Evolutionary conservation across 225 moss, liverwort and hornwort genomes (phyloP).

Genomic region (Takakia lepidozioides): DNA sequence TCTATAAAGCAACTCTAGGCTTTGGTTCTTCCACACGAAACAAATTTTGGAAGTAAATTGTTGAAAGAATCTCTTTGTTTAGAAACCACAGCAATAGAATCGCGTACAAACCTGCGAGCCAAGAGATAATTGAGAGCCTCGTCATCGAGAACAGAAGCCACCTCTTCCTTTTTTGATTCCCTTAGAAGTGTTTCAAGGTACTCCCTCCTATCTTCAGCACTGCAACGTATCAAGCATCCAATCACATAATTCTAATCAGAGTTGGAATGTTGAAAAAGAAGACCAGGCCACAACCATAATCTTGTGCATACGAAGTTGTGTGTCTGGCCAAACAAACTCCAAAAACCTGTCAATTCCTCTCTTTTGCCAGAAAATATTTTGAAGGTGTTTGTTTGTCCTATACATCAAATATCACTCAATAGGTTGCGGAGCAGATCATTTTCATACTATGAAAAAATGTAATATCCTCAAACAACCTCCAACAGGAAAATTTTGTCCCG

Average conservation of each 20-base stretch:
- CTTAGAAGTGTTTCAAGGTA: slow-evolving; percentile 93
- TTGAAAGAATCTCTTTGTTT: not conserved
- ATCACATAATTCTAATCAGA: not conserved
- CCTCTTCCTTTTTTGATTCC: slow-evolving; percentile 95
- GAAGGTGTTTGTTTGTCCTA: too few relatives aligned
- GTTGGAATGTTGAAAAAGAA: not conserved
- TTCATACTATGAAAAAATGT: too few relatives aligned
- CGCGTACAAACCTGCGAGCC: slow-evolving; percentile 70
- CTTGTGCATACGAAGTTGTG: too few relatives aligned
- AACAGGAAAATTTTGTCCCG: too few relatives aligned
- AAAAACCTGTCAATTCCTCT: not conserved
- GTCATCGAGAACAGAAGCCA: slow-evolving; percentile 87
- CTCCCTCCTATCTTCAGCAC: slow-evolving; percentile 98
- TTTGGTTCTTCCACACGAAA: too few relatives aligned
- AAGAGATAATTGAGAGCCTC: slow-evolving; percentile 89
- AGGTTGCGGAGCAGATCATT: too few relatives aligned
- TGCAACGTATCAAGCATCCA: slow-evolving; percentile 19
- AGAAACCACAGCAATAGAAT: not conserved
- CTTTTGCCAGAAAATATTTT: too few relatives aligned
- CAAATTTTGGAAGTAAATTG: too few relatives aligned
- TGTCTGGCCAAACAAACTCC: not conserved
- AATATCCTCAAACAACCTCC: too few relatives aligned
- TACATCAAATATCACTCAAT: too few relatives aligned
- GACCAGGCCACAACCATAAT: too few relatives aligned
- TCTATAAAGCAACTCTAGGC: too few relatives aligned